Conservation (phyloP, 192 early-diverging fungal species). For the Podila verticillata region DNA sequence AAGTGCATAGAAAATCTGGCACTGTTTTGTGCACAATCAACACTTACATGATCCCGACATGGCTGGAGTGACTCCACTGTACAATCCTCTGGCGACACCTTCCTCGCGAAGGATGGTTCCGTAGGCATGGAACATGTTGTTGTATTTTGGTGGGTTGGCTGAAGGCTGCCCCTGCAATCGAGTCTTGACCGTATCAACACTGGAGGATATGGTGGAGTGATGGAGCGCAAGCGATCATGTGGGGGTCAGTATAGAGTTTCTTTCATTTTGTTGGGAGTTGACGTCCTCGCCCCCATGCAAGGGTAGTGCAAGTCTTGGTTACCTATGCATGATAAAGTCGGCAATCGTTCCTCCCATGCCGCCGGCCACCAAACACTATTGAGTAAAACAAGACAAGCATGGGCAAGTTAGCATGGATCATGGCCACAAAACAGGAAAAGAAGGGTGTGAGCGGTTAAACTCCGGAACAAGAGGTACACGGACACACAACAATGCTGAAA, state of each 20-base stretch:
- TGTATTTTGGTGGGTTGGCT: constrained; percentile 58
- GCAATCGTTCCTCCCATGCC: constrained; percentile 59
- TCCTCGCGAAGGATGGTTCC: constrained; percentile 63
- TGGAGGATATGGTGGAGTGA: too few relatives aligned
- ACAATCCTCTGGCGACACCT: constrained; percentile 60
- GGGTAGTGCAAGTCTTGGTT: neutral
- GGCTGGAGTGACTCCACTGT: constrained; percentile 65
- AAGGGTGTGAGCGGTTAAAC: too few relatives aligned
- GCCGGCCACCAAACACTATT: constrained; percentile 53
- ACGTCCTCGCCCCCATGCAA: too few relatives aligned
- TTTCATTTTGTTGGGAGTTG: too few relatives aligned
- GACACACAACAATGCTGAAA: neutral
- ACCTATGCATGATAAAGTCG: constrained; percentile 65
- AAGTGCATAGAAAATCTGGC: neutral
- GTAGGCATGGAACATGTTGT: constrained; percentile 69
- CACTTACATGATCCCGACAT: constrained; percentile 58
- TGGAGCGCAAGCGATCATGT: neutral
- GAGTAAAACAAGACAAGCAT: neutral
- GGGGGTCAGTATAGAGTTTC: too few relatives aligned
- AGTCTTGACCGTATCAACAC: constrained; percentile 66
- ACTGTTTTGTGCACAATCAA: neutral
- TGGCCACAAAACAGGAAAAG: too few relatives aligned
- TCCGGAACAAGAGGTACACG: neutral
- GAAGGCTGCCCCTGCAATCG: constrained; percentile 64
- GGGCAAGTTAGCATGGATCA: neutral